Base-by-base conservation (phyloP, 345 rosid species). In the Bruguiera gymnorhiza region DNA sequence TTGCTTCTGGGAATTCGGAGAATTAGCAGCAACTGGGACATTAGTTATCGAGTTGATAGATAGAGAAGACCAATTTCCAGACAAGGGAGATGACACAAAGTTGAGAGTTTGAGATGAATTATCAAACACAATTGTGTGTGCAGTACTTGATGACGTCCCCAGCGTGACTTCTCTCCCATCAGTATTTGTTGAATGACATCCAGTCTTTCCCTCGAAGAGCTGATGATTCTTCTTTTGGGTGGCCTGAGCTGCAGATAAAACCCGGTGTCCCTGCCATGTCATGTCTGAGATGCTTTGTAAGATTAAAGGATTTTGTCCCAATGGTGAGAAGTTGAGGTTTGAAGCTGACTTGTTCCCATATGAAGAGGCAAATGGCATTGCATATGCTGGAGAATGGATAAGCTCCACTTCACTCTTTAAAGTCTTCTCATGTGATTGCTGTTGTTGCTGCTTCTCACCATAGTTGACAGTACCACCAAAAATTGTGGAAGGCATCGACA, bases 41-140 rank as follows among this genome's bases (percentile, higher is more conserved):
- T 78, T 80, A 65, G 82, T 55, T 36, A 77, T 26, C 1, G 74
- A 34, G 18, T 23, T 55, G 58, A 57, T 31, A 23, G 70, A 8
- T 18, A 54, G 74, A 30, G 86, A 70, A 62, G 82, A 78, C 88
- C 88, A 80, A 67, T 80, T 69, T 68, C 86, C 87, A 24, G 53
- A 13, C 52, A 57, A 58, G 18, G 80, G 78, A 24, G 76, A 67
- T 8, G 92, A 76, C 59, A 71, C 82, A 66, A 84, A 84, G 78
- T 76, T 81, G 30, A 84, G 85, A 34, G 78, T 79, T 70, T 81
- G 74, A 31, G 85, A 73, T 54, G 89, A 77, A 75, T 84, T 78
- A 66, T 85, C 86, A 65, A 85, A 85, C 73, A 76, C 79, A 68
- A 79, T 78, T 8, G 87, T 75, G 73, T 78, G 88, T 23, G 77